Conservation (phyloP, 2,329 filamentous ascomycete genomes). For the Exophiala viscosa region DNA sequence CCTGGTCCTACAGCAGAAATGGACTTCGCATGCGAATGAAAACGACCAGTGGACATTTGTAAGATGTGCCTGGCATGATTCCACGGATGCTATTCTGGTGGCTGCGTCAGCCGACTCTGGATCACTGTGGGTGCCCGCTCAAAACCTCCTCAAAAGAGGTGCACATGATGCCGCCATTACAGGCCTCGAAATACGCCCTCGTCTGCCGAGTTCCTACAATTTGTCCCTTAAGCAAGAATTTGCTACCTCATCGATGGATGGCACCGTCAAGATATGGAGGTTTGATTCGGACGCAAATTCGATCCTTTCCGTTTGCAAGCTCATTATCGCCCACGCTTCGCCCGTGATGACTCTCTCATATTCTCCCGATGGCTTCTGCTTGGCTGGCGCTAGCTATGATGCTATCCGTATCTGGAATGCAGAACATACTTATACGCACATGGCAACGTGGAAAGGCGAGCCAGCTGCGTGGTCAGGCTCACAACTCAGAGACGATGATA, state of each 20-base stretch:
- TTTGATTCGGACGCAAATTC: slow-evolving; percentile 15
- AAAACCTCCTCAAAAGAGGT: slow-evolving; percentile 37
- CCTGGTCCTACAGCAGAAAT: slow-evolving; percentile 23
- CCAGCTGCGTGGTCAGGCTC: slow-evolving; percentile 28
- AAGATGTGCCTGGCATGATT: slow-evolving; percentile 33
- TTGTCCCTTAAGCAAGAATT: slow-evolving; percentile 33
- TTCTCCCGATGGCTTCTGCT: slow-evolving; percentile 46
- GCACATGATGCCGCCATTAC: slow-evolving; percentile 44
- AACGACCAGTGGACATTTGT: slow-evolving; percentile 42
- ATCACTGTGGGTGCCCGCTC: slow-evolving; percentile 45
- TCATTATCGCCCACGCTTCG: slow-evolving; percentile 24
- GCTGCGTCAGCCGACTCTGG: slow-evolving; percentile 38
- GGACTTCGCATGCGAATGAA: slow-evolving; percentile 11
- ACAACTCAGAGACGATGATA: slow-evolving; percentile 31
- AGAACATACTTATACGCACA: slow-evolving; percentile 41
- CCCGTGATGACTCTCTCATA: slow-evolving; percentile 43
- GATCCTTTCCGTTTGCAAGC: slow-evolving; percentile 22
- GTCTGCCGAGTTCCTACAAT: slow-evolving; percentile 22
- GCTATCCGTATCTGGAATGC: slow-evolving; percentile 46
- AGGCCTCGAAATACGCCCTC: slow-evolving; percentile 40
- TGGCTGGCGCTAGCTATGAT: slow-evolving; percentile 44
- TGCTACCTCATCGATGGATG: slow-evolving; percentile 45
- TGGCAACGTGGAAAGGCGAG: slow-evolving; percentile 38
- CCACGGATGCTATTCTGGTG: slow-evolving; percentile 35
- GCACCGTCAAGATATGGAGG: slow-evolving; percentile 44